phyloP scores from a whole-genome alignment of 768 basidiomycete genomes.

The Termitomyces sp. region DNA sequence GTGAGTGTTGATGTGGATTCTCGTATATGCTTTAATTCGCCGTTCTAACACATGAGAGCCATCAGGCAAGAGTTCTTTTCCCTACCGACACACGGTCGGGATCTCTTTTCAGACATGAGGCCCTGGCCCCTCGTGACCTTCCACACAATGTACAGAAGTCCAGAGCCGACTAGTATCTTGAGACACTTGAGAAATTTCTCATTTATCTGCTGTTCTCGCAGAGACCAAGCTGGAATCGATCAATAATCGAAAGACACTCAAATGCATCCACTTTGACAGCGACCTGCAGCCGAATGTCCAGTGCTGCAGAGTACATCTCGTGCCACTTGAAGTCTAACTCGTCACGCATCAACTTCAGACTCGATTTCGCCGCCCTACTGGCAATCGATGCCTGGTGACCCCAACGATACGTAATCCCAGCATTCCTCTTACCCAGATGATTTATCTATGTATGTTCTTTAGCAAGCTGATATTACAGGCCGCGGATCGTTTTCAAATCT shows the following conservation, averaged over 20 bases:
- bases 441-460: slow-evolving; percentile 17
- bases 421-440: slow-evolving; percentile 13
- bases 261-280: not conserved
- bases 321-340: not conserved
- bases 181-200: not conserved
- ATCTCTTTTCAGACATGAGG: not conserved
- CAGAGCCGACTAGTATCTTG: too few relatives aligned
- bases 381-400: slow-evolving; percentile 6
- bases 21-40: not conserved
- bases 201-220: not conserved
- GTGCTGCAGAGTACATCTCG: not conserved
- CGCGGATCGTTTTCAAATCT: slow-evolving; percentile 17
- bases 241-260: too few relatives aligned
- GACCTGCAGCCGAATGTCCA: not conserved
- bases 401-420: slow-evolving; percentile 15
- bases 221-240: not conserved
- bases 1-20: slow-evolving; percentile 1
- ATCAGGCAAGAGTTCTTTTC: not conserved
- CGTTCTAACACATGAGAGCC: not conserved
- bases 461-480: slow-evolving; percentile 7
- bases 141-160: not conserved
- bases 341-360: not conserved
- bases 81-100: not conserved
- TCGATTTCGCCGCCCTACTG: not conserved
- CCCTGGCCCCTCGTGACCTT: not conserved